These are phyloP conservation scores for Nothophytophthora sp. DNA, from an alignment of 352 stramenopile genomes.

Conservation along the genomic window DNA sequence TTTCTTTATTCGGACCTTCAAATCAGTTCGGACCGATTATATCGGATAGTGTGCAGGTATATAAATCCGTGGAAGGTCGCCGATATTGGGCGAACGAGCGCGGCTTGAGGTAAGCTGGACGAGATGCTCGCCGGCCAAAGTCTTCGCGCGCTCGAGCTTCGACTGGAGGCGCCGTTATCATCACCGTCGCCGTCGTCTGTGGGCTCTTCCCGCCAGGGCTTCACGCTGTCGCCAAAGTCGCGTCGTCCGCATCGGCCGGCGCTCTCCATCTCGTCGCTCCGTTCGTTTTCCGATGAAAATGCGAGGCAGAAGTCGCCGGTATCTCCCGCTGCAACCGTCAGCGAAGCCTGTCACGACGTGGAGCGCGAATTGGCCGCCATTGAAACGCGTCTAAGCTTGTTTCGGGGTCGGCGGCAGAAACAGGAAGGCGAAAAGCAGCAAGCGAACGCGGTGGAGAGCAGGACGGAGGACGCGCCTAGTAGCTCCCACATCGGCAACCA, in stretches of 20 bases:
- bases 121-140: too few species aligned
- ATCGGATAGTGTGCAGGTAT: too few species aligned
- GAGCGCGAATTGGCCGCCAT: conserved; percentile 41
- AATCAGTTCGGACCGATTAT: too few species aligned
- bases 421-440: conserved; percentile 6
- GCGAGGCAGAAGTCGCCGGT: neutral
- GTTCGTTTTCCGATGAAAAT: conserved; percentile 24
- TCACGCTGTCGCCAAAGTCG: neutral
- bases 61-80: conserved; percentile 5
- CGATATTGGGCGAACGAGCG: too few species aligned
- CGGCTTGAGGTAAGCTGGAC: too few species aligned
- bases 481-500: too few species aligned
- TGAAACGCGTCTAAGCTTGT: conserved; percentile 34
- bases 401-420: conserved; percentile 12
- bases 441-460: conserved; percentile 1
- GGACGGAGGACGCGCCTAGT: too few species aligned
- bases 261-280: conserved; percentile 30
- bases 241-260: conserved; percentile 5
- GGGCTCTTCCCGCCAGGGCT: conserved; percentile 1
- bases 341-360: conserved; percentile 44
- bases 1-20: too few species aligned
- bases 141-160: conserved; percentile 2
- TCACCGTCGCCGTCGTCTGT: neutral
- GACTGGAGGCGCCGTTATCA: neutral
- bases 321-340: neutral